Evolutionary conservation across 1,139 yeast genomes (phyloP).

Genomic region (Pichia sp.): DNA sequence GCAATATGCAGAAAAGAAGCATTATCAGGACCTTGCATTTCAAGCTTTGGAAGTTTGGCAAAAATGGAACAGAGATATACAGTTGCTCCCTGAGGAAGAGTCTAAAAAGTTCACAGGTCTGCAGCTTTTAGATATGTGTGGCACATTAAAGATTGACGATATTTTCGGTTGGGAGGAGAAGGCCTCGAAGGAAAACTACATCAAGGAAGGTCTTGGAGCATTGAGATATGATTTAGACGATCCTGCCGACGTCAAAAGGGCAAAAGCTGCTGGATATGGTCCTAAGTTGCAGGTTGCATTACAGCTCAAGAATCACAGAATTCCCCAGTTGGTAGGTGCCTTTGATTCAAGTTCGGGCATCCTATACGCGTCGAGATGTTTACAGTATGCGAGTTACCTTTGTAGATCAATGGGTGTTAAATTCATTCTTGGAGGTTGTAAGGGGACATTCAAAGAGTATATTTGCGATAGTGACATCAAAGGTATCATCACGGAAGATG

Average conservation of each 20-base stretch:
- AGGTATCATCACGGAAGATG: conserved; percentile 35
- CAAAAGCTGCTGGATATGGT: conserved; percentile 28
- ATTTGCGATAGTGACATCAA: conserved; percentile 18
- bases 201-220: conserved; percentile 30
- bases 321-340: conserved; percentile 29
- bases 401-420: conserved; percentile 32
- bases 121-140: conserved; percentile 30
- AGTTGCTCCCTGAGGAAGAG: conserved; percentile 24
- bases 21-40: conserved; percentile 37
- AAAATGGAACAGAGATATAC: conserved; percentile 32
- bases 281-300: conserved; percentile 24
- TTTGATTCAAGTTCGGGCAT: conserved; percentile 38
- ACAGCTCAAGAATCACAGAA: conserved; percentile 18
- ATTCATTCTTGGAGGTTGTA: conserved; percentile 25
- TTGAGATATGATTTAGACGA: conserved; percentile 29
- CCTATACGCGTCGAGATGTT: conserved; percentile 36
- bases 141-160: conserved; percentile 31
- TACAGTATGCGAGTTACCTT: conserved; percentile 30
- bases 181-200: conserved; percentile 29
- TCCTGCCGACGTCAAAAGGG: conserved; percentile 20
- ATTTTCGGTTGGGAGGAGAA: conserved; percentile 27
- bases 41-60: conserved; percentile 35
- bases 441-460: conserved; percentile 18
- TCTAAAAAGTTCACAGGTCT: conserved; percentile 25
- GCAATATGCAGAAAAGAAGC: conserved; percentile 36